Evolutionary conservation across 2,329 filamentous ascomycete species (phyloP), one percentile per base, ranked within the genome.

Genomic region (Paecilomyces sp.): DNA sequence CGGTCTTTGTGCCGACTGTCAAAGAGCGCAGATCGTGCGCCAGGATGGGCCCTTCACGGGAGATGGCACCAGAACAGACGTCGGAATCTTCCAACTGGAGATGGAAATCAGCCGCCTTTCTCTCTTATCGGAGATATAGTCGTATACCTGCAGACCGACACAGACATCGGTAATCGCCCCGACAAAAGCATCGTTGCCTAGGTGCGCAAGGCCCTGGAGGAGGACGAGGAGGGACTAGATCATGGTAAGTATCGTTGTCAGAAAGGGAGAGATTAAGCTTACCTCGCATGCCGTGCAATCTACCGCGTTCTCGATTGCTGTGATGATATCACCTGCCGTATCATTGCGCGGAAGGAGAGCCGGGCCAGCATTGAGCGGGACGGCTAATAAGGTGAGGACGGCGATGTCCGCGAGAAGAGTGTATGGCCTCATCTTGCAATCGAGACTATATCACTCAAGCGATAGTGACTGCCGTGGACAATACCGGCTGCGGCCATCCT

Each of bases 31-130:
- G 67, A 8, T 75, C 76, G 47, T 79, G 74, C 33, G 82, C 81
- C 30, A 85, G 69, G 57, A 84, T 80, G 2, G 83, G 82, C 0
- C 81, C 83, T 67, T 86, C 82, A 1, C 77, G 75, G 3, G 72
- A 73, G 30, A 85, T 76, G 8, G 80, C 72, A 4, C 83, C 84
- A 2, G 76, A 72, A 59, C 84, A 86, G 28, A 86, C 83, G 67
- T 86, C 83, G 31, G 72, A 66, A 58, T 85, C 83, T 65, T 83
- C 77, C 41, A 76, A 70, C 77, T 83, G 53, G 22, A 33, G 15
- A 9, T 25, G 15, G 11, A 54, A 54, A 9, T 24, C 15, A 30
- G 22, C 24, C 15, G 4, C 30, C 13, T 13, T 24, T n/a, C 52
- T 54, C 2, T 22, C 33, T 30, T 30, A 15, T 18, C 4, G 22